Conservation (phyloP, 192 early-diverging fungal genomes). For the Entomortierella chlamydospora region DNA sequence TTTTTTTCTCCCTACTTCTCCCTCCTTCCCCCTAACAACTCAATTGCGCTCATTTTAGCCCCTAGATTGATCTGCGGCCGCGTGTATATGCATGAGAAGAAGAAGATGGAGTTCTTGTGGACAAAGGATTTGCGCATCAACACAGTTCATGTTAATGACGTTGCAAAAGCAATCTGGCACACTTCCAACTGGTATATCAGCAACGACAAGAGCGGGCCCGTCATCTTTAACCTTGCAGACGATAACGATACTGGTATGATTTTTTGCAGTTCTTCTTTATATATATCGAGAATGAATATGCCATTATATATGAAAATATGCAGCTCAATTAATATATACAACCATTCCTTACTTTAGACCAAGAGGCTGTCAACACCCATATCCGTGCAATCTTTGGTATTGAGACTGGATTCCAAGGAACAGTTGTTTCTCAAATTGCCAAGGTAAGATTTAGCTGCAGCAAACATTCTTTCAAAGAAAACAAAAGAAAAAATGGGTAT, state of each 20-base stretch:
- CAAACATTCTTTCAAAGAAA: too few species aligned
- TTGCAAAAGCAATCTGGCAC: conserved; percentile 71
- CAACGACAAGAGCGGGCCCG: conserved; percentile 60
- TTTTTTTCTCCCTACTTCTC: not conserved
- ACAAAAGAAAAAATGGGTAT: not conserved
- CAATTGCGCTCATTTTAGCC: conserved; percentile 67
- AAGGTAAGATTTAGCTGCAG: conserved; percentile 61
- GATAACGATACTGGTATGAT: conserved; percentile 86
- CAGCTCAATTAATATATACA: too few species aligned
- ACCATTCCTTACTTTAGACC: conserved; percentile 61
- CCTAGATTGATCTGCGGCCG: conserved; percentile 94
- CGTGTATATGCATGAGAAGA: conserved; percentile 82
- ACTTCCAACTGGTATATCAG: conserved; percentile 64
- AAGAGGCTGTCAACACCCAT: conserved; percentile 79
- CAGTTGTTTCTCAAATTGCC: conserved; percentile 79
- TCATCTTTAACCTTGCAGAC: conserved; percentile 90
- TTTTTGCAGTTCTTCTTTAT: conserved; percentile 3
- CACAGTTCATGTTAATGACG: conserved; percentile 95
- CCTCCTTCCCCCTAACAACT: too few species aligned
- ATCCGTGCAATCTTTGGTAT: conserved; percentile 83
- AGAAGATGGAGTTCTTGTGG: conserved; percentile 96
- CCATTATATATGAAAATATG: too few species aligned
- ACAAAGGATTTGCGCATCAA: conserved; percentile 91
- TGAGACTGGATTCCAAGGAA: conserved; percentile 86
- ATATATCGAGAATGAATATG: too few species aligned